Evolutionary conservation across 2,329 filamentous ascomycete genomes (phyloP).

Genomic region (Ophiostoma novo-ulmi): DNA sequence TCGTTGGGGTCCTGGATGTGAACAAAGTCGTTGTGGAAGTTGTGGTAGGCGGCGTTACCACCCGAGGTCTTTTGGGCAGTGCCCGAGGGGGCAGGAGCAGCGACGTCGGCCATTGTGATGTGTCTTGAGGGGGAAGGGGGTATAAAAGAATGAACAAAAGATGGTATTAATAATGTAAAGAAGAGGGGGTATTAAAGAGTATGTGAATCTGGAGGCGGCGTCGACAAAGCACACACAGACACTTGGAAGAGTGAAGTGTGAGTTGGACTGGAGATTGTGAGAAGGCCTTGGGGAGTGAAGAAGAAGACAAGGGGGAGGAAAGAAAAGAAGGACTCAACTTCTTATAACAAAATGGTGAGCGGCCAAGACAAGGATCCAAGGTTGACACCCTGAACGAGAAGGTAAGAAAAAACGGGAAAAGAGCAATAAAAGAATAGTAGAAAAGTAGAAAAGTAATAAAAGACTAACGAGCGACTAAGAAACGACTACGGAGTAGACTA

Average conservation of each 20-base stretch:
- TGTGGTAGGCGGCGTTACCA: constrained; percentile 67
- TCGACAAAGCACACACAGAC: constrained; percentile 11
- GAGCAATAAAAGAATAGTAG: constrained; percentile 11
- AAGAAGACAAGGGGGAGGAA: constrained; percentile 1
- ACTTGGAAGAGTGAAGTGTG: constrained; percentile 5
- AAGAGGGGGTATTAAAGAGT: background rate
- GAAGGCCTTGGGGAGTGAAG: background rate
- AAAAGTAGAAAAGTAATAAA: background rate
- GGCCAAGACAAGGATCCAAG: background rate
- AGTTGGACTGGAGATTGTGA: constrained; percentile 10
- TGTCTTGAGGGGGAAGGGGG: background rate
- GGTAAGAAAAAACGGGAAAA: constrained; percentile 12
- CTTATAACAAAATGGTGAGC: constrained; percentile 6
- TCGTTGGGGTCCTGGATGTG: constrained; percentile 67
- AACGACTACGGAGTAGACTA: constrained; percentile 15
- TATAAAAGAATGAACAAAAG: constrained; percentile 7
- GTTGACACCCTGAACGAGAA: background rate
- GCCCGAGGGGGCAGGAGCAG: constrained; percentile 23
- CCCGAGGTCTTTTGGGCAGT: constrained; percentile 48
- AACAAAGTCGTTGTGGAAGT: constrained; percentile 54
- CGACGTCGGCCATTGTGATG: constrained; percentile 27
- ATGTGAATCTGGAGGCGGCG: constrained; percentile 7
- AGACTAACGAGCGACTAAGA: constrained; percentile 9
- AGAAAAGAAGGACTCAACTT: constrained; percentile 1
- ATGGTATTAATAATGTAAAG: background rate